Base-by-base conservation (phyloP, 108 stramenopile species). In the Mayamaea pseudoterrestris region DNA sequence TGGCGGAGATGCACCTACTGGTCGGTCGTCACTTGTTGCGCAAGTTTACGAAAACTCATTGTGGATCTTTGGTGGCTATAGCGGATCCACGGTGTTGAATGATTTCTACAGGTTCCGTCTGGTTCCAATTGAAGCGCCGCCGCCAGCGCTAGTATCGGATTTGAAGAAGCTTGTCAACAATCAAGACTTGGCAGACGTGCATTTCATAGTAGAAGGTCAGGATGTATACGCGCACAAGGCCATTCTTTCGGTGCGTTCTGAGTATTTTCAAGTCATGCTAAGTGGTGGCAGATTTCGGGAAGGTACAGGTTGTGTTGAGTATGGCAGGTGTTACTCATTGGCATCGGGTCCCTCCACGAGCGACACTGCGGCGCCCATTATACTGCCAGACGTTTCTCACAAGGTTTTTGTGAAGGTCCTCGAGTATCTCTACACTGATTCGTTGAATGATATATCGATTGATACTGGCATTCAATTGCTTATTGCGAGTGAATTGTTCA, bases 361-460 rank as follows among this genome's bases (percentile, higher is more conserved):
- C 8, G 18, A 3, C 4, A 20, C 18, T 18, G 5, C 3, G 14
- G 23, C 21, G 2, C 78, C 77, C 1, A 84, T 91, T 30, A 70
- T 65, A 43, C 41, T 94, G 8, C 53, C 43, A 21, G 91, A 91
- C 58, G 78, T 96, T 1, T 80, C 86, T 2, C 69, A 96, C 56
- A 18, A 41, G 0, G 85, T 89, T 12, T 95, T 97, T 60, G 46
- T 90, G 22, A 74, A 81, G 44, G 87, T 98, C 5, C 44, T 98
- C 34, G 90, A 96, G 30, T 98, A 80, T 55, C 53, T 98, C 3
- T 98, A 98, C 61, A 94, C 94, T 9, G 97, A 98, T 47, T 65
- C 63, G 6, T 63, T 93, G 9, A 54, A 53, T 9, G 73, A 85
- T 46, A 57, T 87, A 27, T 57, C 81, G 0, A 28, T 69, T 30